phyloP scores from a whole-genome alignment of 805 yeast species.

The Ogataea wickerhamii region DNA sequence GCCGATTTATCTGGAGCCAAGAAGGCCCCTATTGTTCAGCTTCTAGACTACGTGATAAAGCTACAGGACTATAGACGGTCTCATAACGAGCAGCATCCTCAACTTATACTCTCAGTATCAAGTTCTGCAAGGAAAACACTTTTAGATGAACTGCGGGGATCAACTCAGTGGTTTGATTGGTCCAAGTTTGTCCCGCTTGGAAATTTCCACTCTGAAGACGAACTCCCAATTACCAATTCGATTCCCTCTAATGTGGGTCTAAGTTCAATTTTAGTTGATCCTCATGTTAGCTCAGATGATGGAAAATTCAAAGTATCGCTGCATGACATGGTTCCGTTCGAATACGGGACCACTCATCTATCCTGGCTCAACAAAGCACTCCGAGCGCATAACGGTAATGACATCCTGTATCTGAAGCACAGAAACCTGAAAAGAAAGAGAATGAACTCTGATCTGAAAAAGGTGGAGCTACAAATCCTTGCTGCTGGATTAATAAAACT shows the following conservation, averaged over 20 bases:
- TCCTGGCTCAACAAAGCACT: constrained; percentile 23
- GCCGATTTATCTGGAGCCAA: constrained; percentile 16
- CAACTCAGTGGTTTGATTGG: constrained; percentile 47
- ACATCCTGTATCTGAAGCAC: constrained; percentile 18
- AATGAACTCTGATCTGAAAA: constrained; percentile 17
- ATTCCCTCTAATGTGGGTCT: constrained; percentile 23
- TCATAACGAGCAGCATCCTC: constrained; percentile 33
- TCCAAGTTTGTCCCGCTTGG: constrained; percentile 28
- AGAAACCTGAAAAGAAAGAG: constrained; percentile 23
- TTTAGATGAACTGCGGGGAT: constrained; percentile 47
- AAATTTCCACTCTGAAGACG: constrained; percentile 18
- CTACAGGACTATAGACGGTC: constrained; percentile 30
- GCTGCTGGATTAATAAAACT: constrained; percentile 26
- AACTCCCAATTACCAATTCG: constrained; percentile 19
- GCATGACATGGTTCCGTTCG: constrained; percentile 24
- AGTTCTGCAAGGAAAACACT: constrained; percentile 39
- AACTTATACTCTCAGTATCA: constrained; percentile 26
- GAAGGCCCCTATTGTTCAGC: constrained; percentile 28
- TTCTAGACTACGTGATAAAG: constrained; percentile 31
- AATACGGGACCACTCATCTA: constrained; percentile 21
- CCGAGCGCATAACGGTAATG: constrained; percentile 21
- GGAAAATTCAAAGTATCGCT: constrained; percentile 20
- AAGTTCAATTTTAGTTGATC: constrained; percentile 24
- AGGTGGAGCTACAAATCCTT: constrained; percentile 23
- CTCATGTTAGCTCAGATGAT: constrained; percentile 16